Conservation (phyloP, 176 grass and related monocot genomes). For the Carex littledalei region DNA sequence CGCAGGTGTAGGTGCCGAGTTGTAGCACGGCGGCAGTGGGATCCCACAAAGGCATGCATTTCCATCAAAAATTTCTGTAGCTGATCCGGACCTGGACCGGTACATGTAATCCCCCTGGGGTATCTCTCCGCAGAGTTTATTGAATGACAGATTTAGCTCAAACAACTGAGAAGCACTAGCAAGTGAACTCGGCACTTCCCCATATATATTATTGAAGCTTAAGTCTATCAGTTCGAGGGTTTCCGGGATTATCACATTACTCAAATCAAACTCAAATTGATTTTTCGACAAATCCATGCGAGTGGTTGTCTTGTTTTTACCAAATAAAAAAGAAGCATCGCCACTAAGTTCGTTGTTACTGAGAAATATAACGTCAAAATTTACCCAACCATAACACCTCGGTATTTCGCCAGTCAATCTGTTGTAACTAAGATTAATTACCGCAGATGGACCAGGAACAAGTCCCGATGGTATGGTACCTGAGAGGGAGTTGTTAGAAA, state of each 20-base stretch:
- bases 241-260: neutral
- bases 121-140: constrained; percentile 2
- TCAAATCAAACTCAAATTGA: neutral
- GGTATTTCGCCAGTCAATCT: neutral
- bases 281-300: neutral
- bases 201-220: constrained; percentile 3
- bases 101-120: neutral
- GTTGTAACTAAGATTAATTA: neutral
- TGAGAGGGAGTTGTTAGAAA: neutral
- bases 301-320: neutral
- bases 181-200: neutral
- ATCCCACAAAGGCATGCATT: constrained; percentile 14
- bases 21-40: neutral
- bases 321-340: constrained; percentile 16
- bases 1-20: neutral
- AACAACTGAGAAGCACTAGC: neutral
- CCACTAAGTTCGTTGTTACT: neutral
- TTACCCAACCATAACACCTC: neutral
- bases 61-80: neutral
- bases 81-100: no score
- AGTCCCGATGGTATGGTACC: neutral
- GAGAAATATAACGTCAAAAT: neutral
- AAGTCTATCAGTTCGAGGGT: neutral
- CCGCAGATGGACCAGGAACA: neutral
- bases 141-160: neutral